Conservation (phyloP, 1,284 basidiomycete genomes). For the Melampsora larici-populina region DNA sequence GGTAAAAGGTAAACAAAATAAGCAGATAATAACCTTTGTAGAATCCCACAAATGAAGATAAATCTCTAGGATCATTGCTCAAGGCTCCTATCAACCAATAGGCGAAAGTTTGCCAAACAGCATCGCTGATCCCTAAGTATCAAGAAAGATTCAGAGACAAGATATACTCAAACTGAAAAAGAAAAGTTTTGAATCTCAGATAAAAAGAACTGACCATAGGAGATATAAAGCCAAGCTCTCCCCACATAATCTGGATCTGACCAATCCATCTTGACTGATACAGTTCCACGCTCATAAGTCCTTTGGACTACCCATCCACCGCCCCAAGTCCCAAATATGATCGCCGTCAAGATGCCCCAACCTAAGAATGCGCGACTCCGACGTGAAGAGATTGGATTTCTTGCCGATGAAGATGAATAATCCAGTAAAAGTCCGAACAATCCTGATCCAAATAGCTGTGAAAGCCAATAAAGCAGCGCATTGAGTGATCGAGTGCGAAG, state of each 20-base stretch:
- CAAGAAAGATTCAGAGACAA: constrained; percentile 1
- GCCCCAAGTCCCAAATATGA: constrained; percentile 51
- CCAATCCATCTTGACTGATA: constrained; percentile 28
- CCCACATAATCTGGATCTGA: constrained; percentile 45
- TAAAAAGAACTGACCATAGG: constrained; percentile 46
- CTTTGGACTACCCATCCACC: constrained; percentile 49
- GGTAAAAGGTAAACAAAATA: background rate
- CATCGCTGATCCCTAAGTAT: constrained; percentile 33
- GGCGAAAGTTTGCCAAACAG: constrained; percentile 42
- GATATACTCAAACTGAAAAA: background rate
- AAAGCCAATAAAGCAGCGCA: constrained; percentile 55
- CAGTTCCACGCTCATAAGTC: constrained; percentile 46
- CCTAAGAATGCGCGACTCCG: constrained; percentile 48
- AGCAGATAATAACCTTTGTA: constrained; percentile 37
- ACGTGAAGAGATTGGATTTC: constrained; percentile 46
- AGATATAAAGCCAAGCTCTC: constrained; percentile 50
- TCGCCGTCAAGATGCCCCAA: constrained; percentile 47
- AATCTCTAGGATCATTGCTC: constrained; percentile 26
- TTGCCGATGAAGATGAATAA: constrained; percentile 46
- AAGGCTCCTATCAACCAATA: constrained; percentile 43
- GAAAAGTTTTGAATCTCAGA: constrained; percentile 44
- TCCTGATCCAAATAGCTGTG: constrained; percentile 51
- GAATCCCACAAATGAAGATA: constrained; percentile 41
- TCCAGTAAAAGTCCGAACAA: constrained; percentile 47
- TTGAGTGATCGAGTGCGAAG: constrained; percentile 53